Conservation (phyloP, 1,139 yeast genomes). For the Nematodospora anomalae region DNA sequence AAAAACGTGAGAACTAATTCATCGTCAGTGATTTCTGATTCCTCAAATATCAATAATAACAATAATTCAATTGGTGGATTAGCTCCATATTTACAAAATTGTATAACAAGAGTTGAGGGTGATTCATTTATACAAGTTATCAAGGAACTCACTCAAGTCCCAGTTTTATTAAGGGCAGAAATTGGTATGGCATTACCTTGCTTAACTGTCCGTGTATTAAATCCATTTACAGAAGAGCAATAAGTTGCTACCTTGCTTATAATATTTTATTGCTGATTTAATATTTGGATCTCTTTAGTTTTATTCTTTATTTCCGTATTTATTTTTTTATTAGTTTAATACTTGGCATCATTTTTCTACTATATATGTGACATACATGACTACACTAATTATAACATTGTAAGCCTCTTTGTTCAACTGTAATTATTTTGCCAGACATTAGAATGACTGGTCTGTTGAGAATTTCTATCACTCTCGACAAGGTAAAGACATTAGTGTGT, state of each 20-base stretch:
- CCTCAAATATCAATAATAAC: slow-evolving; percentile 1
- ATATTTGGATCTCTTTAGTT: background rate
- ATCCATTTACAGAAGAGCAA: slow-evolving; percentile 59
- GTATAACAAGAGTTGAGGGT: slow-evolving; percentile 61
- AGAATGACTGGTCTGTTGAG: too few relatives aligned
- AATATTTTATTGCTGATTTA: background rate
- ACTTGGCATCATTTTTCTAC: background rate
- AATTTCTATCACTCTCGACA: too few relatives aligned
- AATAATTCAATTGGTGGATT: slow-evolving; percentile 35
- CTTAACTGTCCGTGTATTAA: slow-evolving; percentile 87
- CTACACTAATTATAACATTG: slow-evolving; percentile 1
- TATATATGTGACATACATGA: background rate
- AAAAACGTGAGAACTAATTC: slow-evolving; percentile 27
- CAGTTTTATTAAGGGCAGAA: slow-evolving; percentile 85
- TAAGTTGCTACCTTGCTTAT: slow-evolving; percentile 1
- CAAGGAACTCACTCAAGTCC: slow-evolving; percentile 73
- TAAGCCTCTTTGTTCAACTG: too few relatives aligned
- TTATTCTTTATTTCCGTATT: slow-evolving; percentile 5
- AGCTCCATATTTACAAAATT: slow-evolving; percentile 55
- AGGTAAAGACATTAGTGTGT: too few relatives aligned
- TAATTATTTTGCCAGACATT: too few relatives aligned
- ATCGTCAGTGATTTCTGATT: slow-evolving; percentile 20
- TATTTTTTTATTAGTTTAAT: slow-evolving; percentile 2
- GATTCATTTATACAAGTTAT: slow-evolving; percentile 75
- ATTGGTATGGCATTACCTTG: slow-evolving; percentile 95